Percentiles rank a stretch among this genome's conserved stretches.
phyloP scores from a whole-genome alignment of 129 eudicot genomes.

The Logfia minima region DNA sequence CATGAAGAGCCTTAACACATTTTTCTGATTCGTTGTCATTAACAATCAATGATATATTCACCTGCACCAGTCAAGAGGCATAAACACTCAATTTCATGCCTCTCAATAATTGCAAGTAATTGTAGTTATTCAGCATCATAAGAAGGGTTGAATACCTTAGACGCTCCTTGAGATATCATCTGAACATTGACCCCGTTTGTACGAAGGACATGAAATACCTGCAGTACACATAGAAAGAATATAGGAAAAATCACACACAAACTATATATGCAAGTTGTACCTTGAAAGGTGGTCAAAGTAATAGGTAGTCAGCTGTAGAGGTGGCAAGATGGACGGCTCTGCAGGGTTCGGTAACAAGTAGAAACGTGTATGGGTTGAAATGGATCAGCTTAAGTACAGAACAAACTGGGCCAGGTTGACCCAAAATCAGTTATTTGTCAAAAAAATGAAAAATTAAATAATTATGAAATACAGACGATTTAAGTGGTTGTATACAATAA shows the following conservation, averaged over 20 bases:
- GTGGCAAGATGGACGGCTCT: neutral
- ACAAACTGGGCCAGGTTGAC: neutral
- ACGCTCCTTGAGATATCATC: slow-evolving; percentile 99
- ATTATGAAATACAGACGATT: too few relatives aligned
- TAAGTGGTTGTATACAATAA: neutral
- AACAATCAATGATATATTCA: slow-evolving; percentile 91
- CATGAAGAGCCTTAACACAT: slow-evolving; percentile 89
- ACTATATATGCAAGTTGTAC: neutral
- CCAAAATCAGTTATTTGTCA: neutral
- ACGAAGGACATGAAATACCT: slow-evolving; percentile 86
- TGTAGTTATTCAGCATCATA: slow-evolving; percentile 5
- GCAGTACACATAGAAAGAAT: slow-evolving; percentile 18
- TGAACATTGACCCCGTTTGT: slow-evolving; percentile 82
- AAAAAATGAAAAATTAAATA: too few relatives aligned
- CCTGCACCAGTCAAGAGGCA: slow-evolving; percentile 44
- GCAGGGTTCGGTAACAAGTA: neutral
- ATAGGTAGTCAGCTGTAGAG: neutral
- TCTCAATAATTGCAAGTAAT: neutral
- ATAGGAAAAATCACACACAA: slow-evolving; percentile 6
- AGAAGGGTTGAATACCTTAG: slow-evolving; percentile 51
- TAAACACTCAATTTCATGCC: slow-evolving; percentile 1
- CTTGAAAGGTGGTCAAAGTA: neutral
- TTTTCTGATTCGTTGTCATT: slow-evolving; percentile 87
- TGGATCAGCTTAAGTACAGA: neutral
- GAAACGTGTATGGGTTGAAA: neutral